Base-by-base conservation (phyloP, 2,329 filamentous ascomycete species). In the Colletotrichum orbiculare region DNA sequence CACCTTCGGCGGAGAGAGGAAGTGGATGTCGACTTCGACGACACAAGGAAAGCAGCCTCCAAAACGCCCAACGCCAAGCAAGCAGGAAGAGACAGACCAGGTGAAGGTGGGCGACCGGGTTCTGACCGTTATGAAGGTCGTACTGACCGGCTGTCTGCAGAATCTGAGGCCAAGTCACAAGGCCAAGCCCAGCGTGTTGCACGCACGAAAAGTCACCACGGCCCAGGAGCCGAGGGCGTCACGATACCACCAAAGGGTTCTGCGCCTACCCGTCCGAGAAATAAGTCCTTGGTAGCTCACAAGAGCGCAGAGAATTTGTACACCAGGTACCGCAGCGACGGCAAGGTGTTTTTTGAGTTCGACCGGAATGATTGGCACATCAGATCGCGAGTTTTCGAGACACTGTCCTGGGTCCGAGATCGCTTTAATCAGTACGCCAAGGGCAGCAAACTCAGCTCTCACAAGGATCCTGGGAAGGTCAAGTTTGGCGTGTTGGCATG, bases 401-500 rank as follows among this genome's bases (percentile, higher is more conserved):
- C 78, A 11, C 68, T 76, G 15, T 67, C 71, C 4, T 83, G 81
- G 81, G 67, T 82, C 11, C 75, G 71, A 13, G 67, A 74, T 7
- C 73, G 72, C 34, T 83, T 80, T 65, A 65, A 78, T 15, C 68
- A 69, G 25, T 78, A 82, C 67, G 72, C 77, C 43, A 78, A 73
- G 54, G 52, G 68, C 42, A 78, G 76, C 67, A 72, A 69, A 13
- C 68, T 75, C 37, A 74, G 69, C 63, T 72, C 73, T 4, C 75
- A 79, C 43, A 61, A 65, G 9, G 63, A 68, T 15, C 79, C 81
- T 2, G 72, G 74, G 17, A 68, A 69, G 7, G 81, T 83, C 52
- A 69, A 75, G 12, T 83, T 83, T 64, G 74, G 77, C 34, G 71
- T 83, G 5, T 53, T 83, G 42, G 78, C 75, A 1, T 82, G 79